Evolutionary conservation across 768 basidiomycete genomes (phyloP).

Genomic region (Auricularia cornea): DNA sequence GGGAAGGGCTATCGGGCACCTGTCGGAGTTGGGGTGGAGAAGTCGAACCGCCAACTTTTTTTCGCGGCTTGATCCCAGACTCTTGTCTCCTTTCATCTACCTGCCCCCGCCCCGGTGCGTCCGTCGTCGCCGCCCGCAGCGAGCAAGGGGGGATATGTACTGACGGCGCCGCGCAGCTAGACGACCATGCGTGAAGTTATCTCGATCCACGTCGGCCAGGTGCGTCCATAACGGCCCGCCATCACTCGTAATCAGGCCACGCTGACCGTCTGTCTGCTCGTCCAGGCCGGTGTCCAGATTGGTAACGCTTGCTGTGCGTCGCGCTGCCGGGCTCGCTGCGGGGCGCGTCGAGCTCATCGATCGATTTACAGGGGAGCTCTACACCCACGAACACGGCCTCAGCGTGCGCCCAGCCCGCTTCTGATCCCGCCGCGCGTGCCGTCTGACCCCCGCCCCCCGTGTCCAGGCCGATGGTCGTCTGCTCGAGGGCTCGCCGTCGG

Average conservation of each 20-base stretch:
- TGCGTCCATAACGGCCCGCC: background rate
- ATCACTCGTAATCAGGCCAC: background rate
- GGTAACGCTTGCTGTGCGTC: slow-evolving; percentile 97
- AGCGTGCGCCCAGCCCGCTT: slow-evolving; percentile 67
- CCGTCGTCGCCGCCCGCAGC: background rate
- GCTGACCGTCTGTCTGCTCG: background rate
- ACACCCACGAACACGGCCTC: slow-evolving; percentile 97
- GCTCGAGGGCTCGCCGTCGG: slow-evolving; percentile 63
- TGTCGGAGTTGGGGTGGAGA: too few relatives aligned
- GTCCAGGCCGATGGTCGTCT: slow-evolving; percentile 89
- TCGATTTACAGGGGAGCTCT: slow-evolving; percentile 76
- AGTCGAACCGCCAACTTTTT: background rate
- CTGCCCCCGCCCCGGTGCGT: background rate
- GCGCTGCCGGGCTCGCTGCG: slow-evolving; percentile 24
- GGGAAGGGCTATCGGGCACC: too few relatives aligned
- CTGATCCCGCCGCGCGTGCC: slow-evolving; percentile 1
- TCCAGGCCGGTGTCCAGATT: slow-evolving; percentile 26
- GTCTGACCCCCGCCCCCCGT: background rate
- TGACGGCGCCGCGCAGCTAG: background rate
- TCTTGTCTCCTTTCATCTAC: background rate
- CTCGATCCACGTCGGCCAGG: slow-evolving; percentile 97
- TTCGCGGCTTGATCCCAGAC: background rate
- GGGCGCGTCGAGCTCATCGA: slow-evolving; percentile 11
- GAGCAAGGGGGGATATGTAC: background rate
- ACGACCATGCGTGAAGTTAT: slow-evolving; percentile 84